phyloP scores from a whole-genome alignment of 441 rosid genomes.

The Syzygium syzygioides region DNA sequence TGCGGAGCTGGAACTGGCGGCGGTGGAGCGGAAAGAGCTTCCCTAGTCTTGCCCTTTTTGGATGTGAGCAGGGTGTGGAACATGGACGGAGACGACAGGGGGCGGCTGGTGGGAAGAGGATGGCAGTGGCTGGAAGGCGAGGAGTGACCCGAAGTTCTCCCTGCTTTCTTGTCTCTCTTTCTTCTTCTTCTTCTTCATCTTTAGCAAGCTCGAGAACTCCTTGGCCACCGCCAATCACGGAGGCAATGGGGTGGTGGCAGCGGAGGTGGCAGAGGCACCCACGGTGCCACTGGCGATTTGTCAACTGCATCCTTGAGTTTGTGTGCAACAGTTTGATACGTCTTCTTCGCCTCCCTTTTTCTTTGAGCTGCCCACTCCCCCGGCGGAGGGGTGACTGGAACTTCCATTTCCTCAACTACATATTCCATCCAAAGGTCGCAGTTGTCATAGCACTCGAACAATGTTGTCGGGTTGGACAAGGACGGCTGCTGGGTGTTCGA shows the following conservation, averaged over 20 bases:
- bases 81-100: constrained; percentile 30
- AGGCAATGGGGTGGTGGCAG: neutral
- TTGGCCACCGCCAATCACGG: constrained; percentile 16
- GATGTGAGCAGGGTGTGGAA: constrained; percentile 50
- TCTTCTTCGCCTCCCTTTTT: constrained; percentile 1
- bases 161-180: constrained; percentile 67
- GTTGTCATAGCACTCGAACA: constrained; percentile 25
- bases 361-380: constrained; percentile 11
- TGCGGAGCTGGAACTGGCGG: neutral
- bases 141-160: constrained; percentile 63
- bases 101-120: constrained; percentile 10
- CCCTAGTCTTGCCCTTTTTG: constrained; percentile 37
- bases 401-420: constrained; percentile 2
- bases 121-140: constrained; percentile 29
- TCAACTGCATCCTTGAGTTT: neutral
- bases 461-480: constrained; percentile 17
- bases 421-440: constrained; percentile 11
- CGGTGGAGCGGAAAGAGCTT: neutral
- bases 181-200: constrained; percentile 43
- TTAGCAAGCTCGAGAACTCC: constrained; percentile 42
- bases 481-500: neutral
- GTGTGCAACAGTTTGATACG: neutral
- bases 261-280: neutral
- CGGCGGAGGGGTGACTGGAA: neutral
- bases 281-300: neutral